Conservation (phyloP, 768 basidiomycete species). For the Leccinum barrowsii region DNA sequence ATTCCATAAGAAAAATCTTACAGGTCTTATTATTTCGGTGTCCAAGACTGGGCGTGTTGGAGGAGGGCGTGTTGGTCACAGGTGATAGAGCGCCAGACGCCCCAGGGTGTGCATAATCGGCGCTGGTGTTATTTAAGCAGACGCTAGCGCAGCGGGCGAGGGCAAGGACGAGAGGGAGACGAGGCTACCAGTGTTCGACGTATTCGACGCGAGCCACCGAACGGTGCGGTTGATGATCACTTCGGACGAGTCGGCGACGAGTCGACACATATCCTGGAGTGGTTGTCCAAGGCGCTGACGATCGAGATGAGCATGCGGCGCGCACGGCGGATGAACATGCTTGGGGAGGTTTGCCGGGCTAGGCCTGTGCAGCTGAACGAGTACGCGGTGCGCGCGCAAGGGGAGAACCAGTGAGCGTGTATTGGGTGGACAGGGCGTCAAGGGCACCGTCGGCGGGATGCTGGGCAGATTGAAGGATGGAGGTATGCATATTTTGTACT, state of each 20-base stretch:
- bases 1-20: too few relatives aligned
- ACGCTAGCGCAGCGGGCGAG: too few relatives aligned
- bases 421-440: too few relatives aligned
- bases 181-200: slow-evolving; percentile 15
- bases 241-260: background rate
- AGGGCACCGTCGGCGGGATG: too few relatives aligned
- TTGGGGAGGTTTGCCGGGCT: slow-evolving; percentile 20
- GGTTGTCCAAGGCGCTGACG: background rate
- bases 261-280: slow-evolving; percentile 25
- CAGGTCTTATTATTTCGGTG: too few relatives aligned
- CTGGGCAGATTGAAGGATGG: too few relatives aligned
- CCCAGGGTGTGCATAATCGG: slow-evolving; percentile 18
- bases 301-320: background rate
- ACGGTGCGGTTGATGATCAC: background rate
- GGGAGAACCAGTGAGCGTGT: too few relatives aligned
- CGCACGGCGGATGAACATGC: slow-evolving; percentile 11
- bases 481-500: too few relatives aligned
- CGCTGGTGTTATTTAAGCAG: background rate
- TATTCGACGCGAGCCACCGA: slow-evolving; percentile 15
- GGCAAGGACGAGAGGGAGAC: background rate
- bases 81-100: slow-evolving; percentile 47
- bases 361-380: slow-evolving; percentile 38
- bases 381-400: too few relatives aligned
- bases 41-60: background rate
- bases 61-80: slow-evolving; percentile 31